A percentile compares a stretch with the other conserved stretches of the same genome.
These are phyloP conservation scores for Fusarium humuli DNA, from an alignment of 2,329 filamentous ascomycete species.

Conservation along the genomic window DNA sequence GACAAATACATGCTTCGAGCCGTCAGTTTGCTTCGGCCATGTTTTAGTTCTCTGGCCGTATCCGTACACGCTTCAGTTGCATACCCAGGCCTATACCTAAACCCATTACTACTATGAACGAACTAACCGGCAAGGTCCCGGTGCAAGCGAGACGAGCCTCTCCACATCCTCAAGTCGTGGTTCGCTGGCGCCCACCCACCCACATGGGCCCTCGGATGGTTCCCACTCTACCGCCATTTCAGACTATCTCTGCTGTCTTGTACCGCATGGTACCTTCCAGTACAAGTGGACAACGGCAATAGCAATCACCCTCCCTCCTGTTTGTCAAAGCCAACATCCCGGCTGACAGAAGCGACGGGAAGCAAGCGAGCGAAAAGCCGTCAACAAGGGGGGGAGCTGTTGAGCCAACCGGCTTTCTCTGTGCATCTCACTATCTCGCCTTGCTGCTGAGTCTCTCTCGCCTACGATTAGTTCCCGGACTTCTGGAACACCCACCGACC, in stretches of 20 bases:
- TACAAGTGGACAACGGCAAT: slow-evolving; percentile 28
- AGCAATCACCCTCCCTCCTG: slow-evolving; percentile 21
- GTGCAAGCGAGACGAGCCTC: slow-evolving; percentile 33
- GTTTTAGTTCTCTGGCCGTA: slow-evolving; percentile 30
- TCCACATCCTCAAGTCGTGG: slow-evolving; percentile 31
- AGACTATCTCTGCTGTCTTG: slow-evolving; percentile 4
- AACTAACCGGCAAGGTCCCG: slow-evolving; percentile 27
- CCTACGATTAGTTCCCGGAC: slow-evolving; percentile 46
- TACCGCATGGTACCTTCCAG: slow-evolving; percentile 16
- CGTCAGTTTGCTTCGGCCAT: slow-evolving; percentile 27
- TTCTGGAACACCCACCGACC: slow-evolving; percentile 37
- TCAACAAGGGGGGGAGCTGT: slow-evolving; percentile 33
- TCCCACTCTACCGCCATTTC: slow-evolving; percentile 26
- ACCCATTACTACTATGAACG: background rate
- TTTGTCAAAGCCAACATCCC: slow-evolving; percentile 33
- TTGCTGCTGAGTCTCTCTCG: slow-evolving; percentile 38
- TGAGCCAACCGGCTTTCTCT: slow-evolving; percentile 39
- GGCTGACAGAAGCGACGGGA: slow-evolving; percentile 44
- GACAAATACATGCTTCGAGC: slow-evolving; percentile 20
- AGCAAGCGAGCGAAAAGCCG: slow-evolving; percentile 45
- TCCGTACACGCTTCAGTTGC: slow-evolving; percentile 15
- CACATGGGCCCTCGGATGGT: slow-evolving; percentile 26
- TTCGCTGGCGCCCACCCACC: slow-evolving; percentile 18
- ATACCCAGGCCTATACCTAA: slow-evolving; percentile 1
- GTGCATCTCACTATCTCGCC: slow-evolving; percentile 45